Evolutionary conservation across 2,329 filamentous ascomycete species (phyloP), one percentile per base, ranked within the genome.

Genomic region (Cercospora sp.): DNA sequence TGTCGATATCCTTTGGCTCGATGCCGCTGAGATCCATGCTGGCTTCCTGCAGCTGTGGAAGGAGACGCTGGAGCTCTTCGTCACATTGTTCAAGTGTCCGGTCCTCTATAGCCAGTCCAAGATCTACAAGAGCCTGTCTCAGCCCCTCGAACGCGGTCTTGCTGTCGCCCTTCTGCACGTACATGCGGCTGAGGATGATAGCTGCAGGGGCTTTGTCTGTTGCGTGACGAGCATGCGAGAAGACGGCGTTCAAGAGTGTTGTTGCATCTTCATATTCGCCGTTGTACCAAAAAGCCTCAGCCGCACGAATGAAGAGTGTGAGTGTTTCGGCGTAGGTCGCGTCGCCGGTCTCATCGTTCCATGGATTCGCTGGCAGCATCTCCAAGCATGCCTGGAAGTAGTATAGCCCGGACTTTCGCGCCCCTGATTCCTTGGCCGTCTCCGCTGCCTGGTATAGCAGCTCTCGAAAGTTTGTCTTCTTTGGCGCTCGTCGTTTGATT

Each of bases 291-390:
- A 92, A 90, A 76, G 92, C 93, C 77, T 97, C 93, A 3, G 93
- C 91, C 4, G 92, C 88, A 63, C 91, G 88, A 4, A 93, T 88
- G 77, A 92, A 89, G 2, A 96, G 83, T 69, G 90, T 89, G 69
- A 96, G 84, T 0, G 93, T 96, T 80, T 98, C 94, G 10, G 93
- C 89, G 74, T 97, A 97, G 57, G 88, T 90, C 0, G 91, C 90
- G 76, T 97, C 94, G 5, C 87, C 84, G 13, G 81, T 79, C 6
- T 67, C 59, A 31, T 91, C 89, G 51, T 87, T 83, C 94, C 94
- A 98, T 0, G 91, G 89, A 63, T 91, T 82, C 6, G 90, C 83
- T 76, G 96, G 93, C 13, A 98, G 83, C n/a, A 98, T 84, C 9
- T 85, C 84, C 57, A 97, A 85, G 60, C 92, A 93, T 64, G 89